phyloP scores from a whole-genome alignment of 495 filamentous ascomycete species.

The Aspergillus sclerotioniger region DNA sequence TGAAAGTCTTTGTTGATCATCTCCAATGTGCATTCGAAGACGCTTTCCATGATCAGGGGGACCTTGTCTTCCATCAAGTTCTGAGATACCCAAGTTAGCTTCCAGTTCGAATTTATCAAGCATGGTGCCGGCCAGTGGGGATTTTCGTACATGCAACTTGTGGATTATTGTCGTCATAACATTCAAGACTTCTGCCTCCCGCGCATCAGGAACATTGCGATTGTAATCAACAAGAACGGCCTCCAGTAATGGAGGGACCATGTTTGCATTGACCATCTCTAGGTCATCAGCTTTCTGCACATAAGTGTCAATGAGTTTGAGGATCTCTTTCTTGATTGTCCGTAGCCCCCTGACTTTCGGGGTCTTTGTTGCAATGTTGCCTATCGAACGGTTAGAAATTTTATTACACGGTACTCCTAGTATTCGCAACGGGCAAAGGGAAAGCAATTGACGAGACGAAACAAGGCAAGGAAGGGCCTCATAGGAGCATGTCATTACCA shows the following conservation, averaged over 20 bases:
- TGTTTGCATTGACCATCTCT: slow-evolving; percentile 85
- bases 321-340: slow-evolving; percentile 98
- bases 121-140: neutral
- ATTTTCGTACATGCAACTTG: slow-evolving; percentile 81
- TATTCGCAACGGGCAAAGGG: neutral
- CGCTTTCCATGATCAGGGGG: slow-evolving; percentile 93
- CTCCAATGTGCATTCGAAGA: slow-evolving; percentile 96
- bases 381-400: slow-evolving; percentile 36
- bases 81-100: slow-evolving; percentile 44
- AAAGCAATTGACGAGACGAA: no score
- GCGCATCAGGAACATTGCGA: slow-evolving; percentile 91
- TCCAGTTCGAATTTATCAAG: neutral
- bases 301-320: slow-evolving; percentile 97
- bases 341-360: slow-evolving; percentile 90
- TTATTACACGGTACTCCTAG: neutral
- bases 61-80: slow-evolving; percentile 97
- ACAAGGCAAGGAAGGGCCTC: neutral
- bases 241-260: slow-evolving; percentile 95
- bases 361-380: slow-evolving; percentile 93
- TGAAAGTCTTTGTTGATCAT: slow-evolving; percentile 99
- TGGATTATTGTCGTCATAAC: slow-evolving; percentile 97
- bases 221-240: slow-evolving; percentile 95
- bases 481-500: slow-evolving; percentile 53
- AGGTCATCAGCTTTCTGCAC: slow-evolving; percentile 96
- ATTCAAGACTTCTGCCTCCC: slow-evolving; percentile 94